Percentiles rank a stretch among this genome's conserved stretches.
phyloP scores from a whole-genome alignment of 1,284 basidiomycete species.

The Tylopilus sp. region DNA sequence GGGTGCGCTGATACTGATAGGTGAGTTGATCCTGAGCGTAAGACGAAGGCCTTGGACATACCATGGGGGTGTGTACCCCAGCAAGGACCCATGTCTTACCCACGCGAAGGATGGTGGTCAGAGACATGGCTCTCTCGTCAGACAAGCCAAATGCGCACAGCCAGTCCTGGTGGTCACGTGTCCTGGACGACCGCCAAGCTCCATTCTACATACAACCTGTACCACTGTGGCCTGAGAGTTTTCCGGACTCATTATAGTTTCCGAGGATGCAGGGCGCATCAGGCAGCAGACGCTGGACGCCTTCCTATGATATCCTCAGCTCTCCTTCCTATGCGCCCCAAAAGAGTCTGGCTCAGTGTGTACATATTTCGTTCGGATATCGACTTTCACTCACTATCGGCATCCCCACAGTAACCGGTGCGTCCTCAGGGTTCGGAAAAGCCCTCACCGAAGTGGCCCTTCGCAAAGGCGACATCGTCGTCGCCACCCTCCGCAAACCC shows the following conservation, averaged over 20 bases:
- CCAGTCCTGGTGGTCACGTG: background rate
- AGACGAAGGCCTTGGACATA: constrained; percentile 4
- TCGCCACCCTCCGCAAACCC: constrained; percentile 33
- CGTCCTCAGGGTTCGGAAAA: constrained; percentile 35
- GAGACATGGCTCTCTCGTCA: constrained; percentile 7
- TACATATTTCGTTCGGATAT: too few relatives aligned
- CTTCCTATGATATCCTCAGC: too few relatives aligned
- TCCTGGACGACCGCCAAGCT: too few relatives aligned
- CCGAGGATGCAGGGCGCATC: background rate
- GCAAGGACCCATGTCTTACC: background rate
- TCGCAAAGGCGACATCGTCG: constrained; percentile 29
- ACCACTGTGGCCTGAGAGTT: background rate
- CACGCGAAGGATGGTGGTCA: constrained; percentile 2
- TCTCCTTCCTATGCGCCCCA: background rate
- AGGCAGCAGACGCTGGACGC: too few relatives aligned
- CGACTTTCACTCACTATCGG: background rate
- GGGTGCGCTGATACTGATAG: constrained; percentile 1
- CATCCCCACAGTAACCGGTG: constrained; percentile 29
- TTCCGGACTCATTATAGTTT: background rate
- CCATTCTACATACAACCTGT: too few relatives aligned
- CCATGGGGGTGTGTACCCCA: background rate
- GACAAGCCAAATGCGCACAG: too few relatives aligned
- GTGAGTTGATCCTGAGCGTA: background rate
- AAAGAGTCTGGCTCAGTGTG: constrained; percentile 16
- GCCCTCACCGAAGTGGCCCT: constrained; percentile 27